phyloP scores from a whole-genome alignment of 192 early-diverging fungal genomes.

The Coemansia sp. region DNA sequence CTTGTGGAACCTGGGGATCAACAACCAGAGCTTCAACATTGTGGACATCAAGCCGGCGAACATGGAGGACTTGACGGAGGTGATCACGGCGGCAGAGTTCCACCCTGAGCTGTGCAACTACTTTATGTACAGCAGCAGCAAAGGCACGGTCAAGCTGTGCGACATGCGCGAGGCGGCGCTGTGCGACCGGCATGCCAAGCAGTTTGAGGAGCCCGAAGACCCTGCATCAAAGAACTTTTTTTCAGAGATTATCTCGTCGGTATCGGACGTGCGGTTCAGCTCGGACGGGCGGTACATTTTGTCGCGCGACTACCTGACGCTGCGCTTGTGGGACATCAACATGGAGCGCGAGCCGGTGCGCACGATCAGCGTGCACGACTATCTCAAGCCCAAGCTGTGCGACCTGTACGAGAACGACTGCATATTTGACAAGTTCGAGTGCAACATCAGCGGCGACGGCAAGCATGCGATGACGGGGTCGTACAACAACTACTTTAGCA shows the following conservation, averaged over 20 bases:
- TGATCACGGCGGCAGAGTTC: constrained; percentile 98
- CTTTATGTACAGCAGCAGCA: constrained; percentile 98
- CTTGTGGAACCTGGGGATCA: constrained; percentile 96
- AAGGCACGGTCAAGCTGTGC: constrained; percentile 94
- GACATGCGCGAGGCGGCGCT: constrained; percentile 95
- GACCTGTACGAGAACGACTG: constrained; percentile 99
- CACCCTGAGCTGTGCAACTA: constrained; percentile 94
- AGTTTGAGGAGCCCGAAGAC: constrained; percentile 96
- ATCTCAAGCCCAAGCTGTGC: constrained; percentile 91
- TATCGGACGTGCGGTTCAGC: constrained; percentile 96
- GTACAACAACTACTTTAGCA: constrained; percentile 99
- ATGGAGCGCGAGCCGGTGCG: constrained; percentile 94
- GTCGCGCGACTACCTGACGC: constrained; percentile 93
- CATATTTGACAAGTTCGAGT: constrained; percentile 99
- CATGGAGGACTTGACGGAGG: constrained; percentile 99
- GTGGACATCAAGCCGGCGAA: constrained; percentile 99
- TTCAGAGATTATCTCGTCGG: constrained; percentile 99
- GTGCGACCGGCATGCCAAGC: constrained; percentile 91
- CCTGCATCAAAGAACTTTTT: constrained; percentile 96
- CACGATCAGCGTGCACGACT: constrained; percentile 96
- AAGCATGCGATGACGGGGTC: constrained; percentile 93
- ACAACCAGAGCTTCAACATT: constrained; percentile 99
- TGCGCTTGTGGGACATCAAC: constrained; percentile 99
- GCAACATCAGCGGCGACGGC: constrained; percentile 94
- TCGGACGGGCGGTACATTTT: constrained; percentile 95